phyloP scores from a whole-genome alignment of 129 eudicot genomes.

The Mikania micrantha region DNA sequence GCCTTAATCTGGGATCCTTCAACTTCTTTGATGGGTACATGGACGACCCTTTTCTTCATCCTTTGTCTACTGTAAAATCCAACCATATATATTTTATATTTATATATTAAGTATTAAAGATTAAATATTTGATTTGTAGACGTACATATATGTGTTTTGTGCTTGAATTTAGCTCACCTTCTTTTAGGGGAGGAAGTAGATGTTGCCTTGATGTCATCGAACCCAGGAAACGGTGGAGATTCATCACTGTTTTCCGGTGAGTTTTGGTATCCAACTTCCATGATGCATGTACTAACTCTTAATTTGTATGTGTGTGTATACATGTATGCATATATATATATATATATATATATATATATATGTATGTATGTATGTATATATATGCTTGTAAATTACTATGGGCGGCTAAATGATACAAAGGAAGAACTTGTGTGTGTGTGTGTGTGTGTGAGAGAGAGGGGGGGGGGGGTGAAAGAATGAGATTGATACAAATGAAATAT shows the following conservation, averaged over 20 bases:
- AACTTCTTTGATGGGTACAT: slow-evolving; percentile 71
- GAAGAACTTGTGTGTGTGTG: slow-evolving; percentile 7
- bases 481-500: slow-evolving; percentile 40
- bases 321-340: too few relatives aligned
- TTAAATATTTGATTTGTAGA: too few relatives aligned
- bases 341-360: background rate
- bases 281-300: slow-evolving; percentile 26
- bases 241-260: slow-evolving; percentile 61
- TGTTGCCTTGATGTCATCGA: slow-evolving; percentile 43
- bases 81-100: too few relatives aligned
- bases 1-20: slow-evolving; percentile 67
- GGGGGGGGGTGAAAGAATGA: slow-evolving; percentile 25
- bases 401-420: slow-evolving; percentile 7
- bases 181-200: slow-evolving; percentile 66
- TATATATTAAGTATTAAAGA: too few relatives aligned
- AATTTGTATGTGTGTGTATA: too few relatives aligned
- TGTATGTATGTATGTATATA: slow-evolving; percentile 6
- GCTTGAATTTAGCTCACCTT: slow-evolving; percentile 54
- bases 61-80: slow-evolving; percentile 44
- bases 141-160: too few relatives aligned
- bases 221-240: slow-evolving; percentile 40
- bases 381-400: background rate
- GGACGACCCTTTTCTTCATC: slow-evolving; percentile 60
- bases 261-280: slow-evolving; percentile 48
- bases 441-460: slow-evolving; percentile 32